Base-by-base conservation (phyloP, 371 early-diverging fungal species). In the Paramicrosporidium saccamoebae region DNA sequence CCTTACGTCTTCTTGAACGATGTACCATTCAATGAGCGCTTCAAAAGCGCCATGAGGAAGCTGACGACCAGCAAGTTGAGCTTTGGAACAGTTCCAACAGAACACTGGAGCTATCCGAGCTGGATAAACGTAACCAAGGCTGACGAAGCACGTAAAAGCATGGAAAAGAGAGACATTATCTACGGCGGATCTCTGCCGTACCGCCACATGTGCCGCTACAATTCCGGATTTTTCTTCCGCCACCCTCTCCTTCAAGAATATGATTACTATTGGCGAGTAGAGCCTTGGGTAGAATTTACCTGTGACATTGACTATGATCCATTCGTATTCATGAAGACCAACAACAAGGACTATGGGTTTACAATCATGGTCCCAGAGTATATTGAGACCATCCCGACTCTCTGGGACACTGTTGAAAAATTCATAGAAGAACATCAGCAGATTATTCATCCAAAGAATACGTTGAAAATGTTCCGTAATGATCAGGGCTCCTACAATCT, bases 201-300 rank as follows among this genome's bases (percentile, higher is more conserved):
- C 37, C 58, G 79, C 17, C 73, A 86, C 37, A 88, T 90, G 90
- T 90, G 92, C 37, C 49, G 75, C 12, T 63, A 41, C 34, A 52
- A 48, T 27, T 79, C 84, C 16, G 81, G 88, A 3, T 78, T 65
- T 38, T 77, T 92, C 36, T 84, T 60, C 39, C 46, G 58, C 21
- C 81, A 88, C 33, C 64, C 67, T 21, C 37, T 75, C 3, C 37
- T 84, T 13, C 44, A 44, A 18, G 42, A 59, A 21, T 68, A 63
- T 28, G 67, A 79, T 31, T 90, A 64, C 37, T 92, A 82, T 41
- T 92, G 92, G 94, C 48, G 94, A 5, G 51, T 92, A 6, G 94
- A 92, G 34, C 94, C 94, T 2, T 65, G 60, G 19, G 82, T 84
- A 2, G 50, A 60, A 16, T 81, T 66, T 29, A 55, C 50, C 27